These are phyloP conservation scores for Ceratobasidium sp. DNA, from an alignment of 1,284 basidiomycete species.

Conservation along the genomic window DNA sequence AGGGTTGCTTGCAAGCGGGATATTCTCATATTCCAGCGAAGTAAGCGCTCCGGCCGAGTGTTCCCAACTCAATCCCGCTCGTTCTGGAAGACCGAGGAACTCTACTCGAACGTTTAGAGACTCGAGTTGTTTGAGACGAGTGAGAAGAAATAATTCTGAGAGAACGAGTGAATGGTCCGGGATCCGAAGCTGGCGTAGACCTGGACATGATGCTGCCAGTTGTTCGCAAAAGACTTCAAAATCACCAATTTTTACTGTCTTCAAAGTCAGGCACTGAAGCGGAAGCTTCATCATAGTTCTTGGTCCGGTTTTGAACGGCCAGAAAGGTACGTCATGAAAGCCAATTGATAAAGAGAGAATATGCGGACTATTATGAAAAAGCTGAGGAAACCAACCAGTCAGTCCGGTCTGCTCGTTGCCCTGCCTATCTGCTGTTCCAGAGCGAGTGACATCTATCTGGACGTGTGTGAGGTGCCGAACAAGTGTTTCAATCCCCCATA, in stretches of 20 bases:
- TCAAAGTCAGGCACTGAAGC: neutral
- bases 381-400: neutral
- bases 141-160: neutral
- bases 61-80: neutral
- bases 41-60: neutral
- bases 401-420: neutral
- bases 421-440: neutral
- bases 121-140: neutral
- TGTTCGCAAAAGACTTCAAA: neutral
- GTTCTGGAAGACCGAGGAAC: neutral
- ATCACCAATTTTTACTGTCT: neutral
- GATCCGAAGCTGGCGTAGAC: neutral
- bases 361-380: neutral
- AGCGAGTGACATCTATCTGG: neutral
- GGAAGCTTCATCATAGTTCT: neutral
- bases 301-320: neutral
- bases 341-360: neutral
- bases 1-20: neutral
- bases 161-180: neutral
- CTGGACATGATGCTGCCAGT: neutral
- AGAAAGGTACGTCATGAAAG: neutral
- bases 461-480: conserved; percentile 9
- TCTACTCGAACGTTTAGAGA: neutral
- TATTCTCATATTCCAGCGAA: neutral
- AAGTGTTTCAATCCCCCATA: conserved; percentile 3